Evolutionary conservation across 1,284 basidiomycete genomes (phyloP), one percentile per base, ranked within the genome.

Genomic region (Cutaneotrichosporon sp.): DNA sequence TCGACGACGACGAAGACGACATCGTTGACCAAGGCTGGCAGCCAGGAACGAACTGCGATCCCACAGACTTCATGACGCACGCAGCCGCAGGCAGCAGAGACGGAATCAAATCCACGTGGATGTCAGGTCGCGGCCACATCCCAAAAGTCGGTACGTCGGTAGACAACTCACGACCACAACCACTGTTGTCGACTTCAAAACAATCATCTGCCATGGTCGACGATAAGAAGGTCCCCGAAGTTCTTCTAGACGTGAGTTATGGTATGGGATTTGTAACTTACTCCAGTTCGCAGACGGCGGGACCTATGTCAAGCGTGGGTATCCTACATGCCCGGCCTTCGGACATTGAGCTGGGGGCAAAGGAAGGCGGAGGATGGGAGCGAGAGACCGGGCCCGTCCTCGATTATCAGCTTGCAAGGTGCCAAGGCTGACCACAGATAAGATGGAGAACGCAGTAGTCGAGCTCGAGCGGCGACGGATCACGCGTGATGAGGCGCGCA

Each of bases 201-300:
- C 43, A 47, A 31, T 43, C 37, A 54, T 31, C 29, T 51, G 57
- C 63, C 19, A 59, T 64, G 54, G 63, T 62, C 16, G 54, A 68
- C n/a, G 27, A 43, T 27, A 43, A 43, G 12, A 43, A 43, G 27
- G 17, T 20, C 16, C 42, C 42, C 29, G 69, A 72, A 49, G 68
- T 72, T 12, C 61, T 72, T 34, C 64, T 70, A 55, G 69, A 72
- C 45, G 71, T 72, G 49, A 42, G 24, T 5, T 5, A 8, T 8
- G 1, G 4, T 5, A n/a, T 19, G 16, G 19, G 3, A n/a, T n/a
- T 16, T 29, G 29, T 6, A 38, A 39, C 61, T 61, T 42, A 60
- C 46, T 10, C 3, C 57, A 71, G 71, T 73, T 71, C 46, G 65
- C 65, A 14, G 71, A 73, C 51, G 68, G 68, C 17, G 71, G 71